These are phyloP conservation scores for Sclerotiophoma versabilis DNA, from an alignment of 2,329 filamentous ascomycete genomes.

Conservation along the genomic window DNA sequence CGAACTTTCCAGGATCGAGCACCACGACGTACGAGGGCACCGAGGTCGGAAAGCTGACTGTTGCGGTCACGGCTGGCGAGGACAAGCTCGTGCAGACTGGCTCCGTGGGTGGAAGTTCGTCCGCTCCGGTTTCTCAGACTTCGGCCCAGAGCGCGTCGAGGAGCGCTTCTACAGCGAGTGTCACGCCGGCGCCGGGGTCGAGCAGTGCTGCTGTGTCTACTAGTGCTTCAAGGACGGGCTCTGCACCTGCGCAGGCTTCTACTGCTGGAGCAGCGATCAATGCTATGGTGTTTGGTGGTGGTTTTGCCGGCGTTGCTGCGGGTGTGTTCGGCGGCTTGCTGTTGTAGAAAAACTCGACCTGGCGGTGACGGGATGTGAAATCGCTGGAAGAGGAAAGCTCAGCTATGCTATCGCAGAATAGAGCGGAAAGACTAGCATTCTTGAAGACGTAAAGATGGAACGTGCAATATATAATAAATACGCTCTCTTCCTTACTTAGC, in stretches of 20 bases:
- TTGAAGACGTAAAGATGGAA: too few relatives aligned
- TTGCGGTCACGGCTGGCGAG: slow-evolving; percentile 25
- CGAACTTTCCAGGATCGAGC: slow-evolving; percentile 33
- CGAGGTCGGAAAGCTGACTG: neutral
- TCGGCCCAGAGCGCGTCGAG: neutral
- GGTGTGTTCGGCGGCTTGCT: slow-evolving; percentile 19
- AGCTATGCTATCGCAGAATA: too few relatives aligned
- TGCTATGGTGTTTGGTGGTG: slow-evolving; percentile 11
- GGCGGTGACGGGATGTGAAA: too few relatives aligned
- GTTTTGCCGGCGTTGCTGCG: slow-evolving; percentile 19
- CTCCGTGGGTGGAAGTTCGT: slow-evolving; percentile 1
- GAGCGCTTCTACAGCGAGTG: slow-evolving; percentile 1
- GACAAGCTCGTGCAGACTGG: slow-evolving; percentile 18
- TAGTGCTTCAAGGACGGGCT: slow-evolving; percentile 7
- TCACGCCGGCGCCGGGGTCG: slow-evolving; percentile 6
- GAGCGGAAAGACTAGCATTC: too few relatives aligned
- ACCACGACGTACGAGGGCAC: slow-evolving; percentile 27
- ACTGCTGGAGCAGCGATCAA: slow-evolving; percentile 19
- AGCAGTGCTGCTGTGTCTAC: neutral
- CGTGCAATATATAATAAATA: too few relatives aligned
- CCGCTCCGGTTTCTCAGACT: slow-evolving; percentile 1
- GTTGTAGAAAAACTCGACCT: too few relatives aligned
- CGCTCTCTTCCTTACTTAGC: too few relatives aligned
- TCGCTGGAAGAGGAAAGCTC: too few relatives aligned
- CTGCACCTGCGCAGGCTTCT: slow-evolving; percentile 5